phyloP scores from a whole-genome alignment of 352 stramenopile genomes.

The Thalassiosira exigua region DNA sequence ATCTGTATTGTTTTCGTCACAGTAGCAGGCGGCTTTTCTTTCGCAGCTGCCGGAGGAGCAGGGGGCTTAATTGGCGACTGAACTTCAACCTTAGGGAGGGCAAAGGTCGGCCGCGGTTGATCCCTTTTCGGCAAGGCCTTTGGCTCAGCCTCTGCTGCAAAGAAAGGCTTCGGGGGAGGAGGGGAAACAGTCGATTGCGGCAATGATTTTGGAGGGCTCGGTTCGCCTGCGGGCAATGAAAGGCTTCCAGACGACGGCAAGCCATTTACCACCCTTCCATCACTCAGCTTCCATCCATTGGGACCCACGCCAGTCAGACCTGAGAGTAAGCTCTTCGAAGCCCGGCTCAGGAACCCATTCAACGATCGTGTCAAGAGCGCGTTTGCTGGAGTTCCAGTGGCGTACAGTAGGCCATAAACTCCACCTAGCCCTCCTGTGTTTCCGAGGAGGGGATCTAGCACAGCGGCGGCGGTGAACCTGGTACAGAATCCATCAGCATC shows the following conservation, averaged over 20 bases:
- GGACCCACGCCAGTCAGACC: slow-evolving; percentile 42
- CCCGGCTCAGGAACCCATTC: slow-evolving; percentile 44
- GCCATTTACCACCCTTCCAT: slow-evolving; percentile 29
- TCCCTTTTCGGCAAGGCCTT: neutral
- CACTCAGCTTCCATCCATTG: slow-evolving; percentile 56
- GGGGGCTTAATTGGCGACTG: neutral
- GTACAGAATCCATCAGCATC: slow-evolving; percentile 76
- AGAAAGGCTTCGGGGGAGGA: neutral
- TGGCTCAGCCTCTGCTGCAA: slow-evolving; percentile 3
- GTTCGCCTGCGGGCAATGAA: neutral
- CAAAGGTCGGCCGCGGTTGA: slow-evolving; percentile 4
- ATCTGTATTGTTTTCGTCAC: neutral
- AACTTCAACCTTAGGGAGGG: neutral
- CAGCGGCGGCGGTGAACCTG: slow-evolving; percentile 52
- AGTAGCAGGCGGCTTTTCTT: neutral
- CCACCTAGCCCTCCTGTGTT: slow-evolving; percentile 65
- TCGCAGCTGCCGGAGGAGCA: neutral
- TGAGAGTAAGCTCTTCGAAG: slow-evolving; percentile 55
- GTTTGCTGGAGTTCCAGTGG: slow-evolving; percentile 41
- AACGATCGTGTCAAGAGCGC: slow-evolving; percentile 53
- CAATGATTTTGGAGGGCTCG: neutral
- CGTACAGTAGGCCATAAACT: slow-evolving; percentile 62
- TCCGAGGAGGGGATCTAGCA: slow-evolving; percentile 65
- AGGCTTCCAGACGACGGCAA: neutral
- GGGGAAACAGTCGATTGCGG: slow-evolving; percentile 10